Evolutionary conservation across 176 grass and related monocot species (phyloP).

Genomic region (Paspalum notatum): DNA sequence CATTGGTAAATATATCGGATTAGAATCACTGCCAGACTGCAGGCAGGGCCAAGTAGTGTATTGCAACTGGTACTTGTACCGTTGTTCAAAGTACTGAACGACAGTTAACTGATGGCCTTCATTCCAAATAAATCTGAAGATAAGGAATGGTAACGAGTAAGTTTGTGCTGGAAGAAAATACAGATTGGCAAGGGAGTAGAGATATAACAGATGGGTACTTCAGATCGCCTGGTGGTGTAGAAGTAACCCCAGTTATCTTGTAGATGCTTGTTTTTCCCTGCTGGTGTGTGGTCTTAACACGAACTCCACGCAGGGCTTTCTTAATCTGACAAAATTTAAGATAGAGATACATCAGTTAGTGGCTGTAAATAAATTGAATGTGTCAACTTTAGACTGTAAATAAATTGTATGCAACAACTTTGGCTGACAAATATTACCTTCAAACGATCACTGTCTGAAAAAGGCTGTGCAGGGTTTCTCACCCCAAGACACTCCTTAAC

Average conservation of each 20-base stretch:
- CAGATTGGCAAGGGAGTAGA: conserved; percentile 10
- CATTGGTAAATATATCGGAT: conserved; percentile 76
- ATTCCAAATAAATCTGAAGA: conserved; percentile 69
- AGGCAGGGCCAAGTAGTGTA: conserved; percentile 70
- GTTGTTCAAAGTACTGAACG: conserved; percentile 59
- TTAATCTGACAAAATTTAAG: conserved; percentile 53
- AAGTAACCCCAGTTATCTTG: conserved; percentile 68
- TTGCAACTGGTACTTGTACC: conserved; percentile 48
- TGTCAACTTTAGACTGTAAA: neutral
- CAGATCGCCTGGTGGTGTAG: conserved; percentile 48
- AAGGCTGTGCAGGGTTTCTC: conserved; percentile 13
- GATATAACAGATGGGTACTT: conserved; percentile 40
- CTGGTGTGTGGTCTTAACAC: conserved; percentile 69
- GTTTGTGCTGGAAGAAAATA: neutral
- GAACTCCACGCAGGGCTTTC: conserved; percentile 67
- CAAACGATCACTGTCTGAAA: conserved; percentile 56
- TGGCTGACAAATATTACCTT: conserved; percentile 49
- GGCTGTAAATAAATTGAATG: neutral
- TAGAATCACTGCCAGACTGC: conserved; percentile 60
- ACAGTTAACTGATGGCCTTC: conserved; percentile 47
- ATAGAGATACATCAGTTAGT: conserved; percentile 14
- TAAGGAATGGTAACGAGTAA: conserved; percentile 13
- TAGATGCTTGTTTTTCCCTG: conserved; percentile 48
- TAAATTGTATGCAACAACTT: neutral
- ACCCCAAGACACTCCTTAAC: conserved; percentile 30